Base-by-base conservation (phyloP, 805 yeast species). In the Trichomonascus vanleenenianus region DNA sequence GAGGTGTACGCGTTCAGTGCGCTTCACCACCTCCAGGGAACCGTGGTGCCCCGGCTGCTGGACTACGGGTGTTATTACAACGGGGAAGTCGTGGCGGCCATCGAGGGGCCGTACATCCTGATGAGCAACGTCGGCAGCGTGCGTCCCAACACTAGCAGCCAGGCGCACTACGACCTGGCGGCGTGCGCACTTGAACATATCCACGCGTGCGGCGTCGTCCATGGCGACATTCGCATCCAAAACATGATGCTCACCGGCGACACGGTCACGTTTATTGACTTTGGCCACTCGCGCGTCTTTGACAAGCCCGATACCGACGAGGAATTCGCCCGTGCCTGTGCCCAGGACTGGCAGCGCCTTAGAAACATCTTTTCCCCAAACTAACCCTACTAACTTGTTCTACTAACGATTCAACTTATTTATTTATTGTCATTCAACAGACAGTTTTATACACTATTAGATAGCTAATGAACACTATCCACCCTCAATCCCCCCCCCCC, bases 201-300 rank as follows among this genome's bases (percentile, higher is more conserved):
- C 15, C 38, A 34, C 16, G 38, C 22, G 20, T 34, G 16, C 5
- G 38, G 22, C 12, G 38, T 34, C 22, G 20, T 16, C 19, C 38
- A 34, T 34, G 38, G 38, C 12, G 38, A 34, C 22, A 18, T 34
- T 18, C 19, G 38, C 14, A 14, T 34, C 38, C 38, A 34, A 10
- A 34, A 34, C 16, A 34, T 34, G 38, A 34, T 34, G 14, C 22
- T 16, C 12, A 14, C 14, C 7, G 16, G 20, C 5, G 22, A 16
- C 11, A 14, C 19, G 3, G 20, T 34, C 20, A 34, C 16, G 19
- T 34, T 34, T 16, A 34, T 34, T 15, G 38, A 34, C 16, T 34
- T 34, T 18, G 38, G 38, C 19, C 38, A 34, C 16, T 34, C 38
- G 10, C 38, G 16, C 4, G 38, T 34, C 20, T 34, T 34, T 34